A percentile compares a stretch with the other conserved stretches of the same genome.
phyloP scores from a whole-genome alignment of 108 stramenopile genomes.

The Licmophora abbreviata region DNA sequence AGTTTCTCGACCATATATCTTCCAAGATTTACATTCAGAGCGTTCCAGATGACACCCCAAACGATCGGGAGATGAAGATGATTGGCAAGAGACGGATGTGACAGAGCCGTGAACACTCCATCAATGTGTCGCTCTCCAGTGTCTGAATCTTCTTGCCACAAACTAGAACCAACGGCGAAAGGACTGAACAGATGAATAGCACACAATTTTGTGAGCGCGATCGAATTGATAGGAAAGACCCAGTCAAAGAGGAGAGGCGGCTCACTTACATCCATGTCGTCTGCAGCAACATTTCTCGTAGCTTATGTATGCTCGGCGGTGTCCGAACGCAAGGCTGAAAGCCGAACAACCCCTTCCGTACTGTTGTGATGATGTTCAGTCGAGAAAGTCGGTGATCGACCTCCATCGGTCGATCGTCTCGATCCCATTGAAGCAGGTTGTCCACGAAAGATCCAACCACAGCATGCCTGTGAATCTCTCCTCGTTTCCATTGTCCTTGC shows the following conservation, averaged over 20 bases:
- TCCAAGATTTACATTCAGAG: slow-evolving; percentile 22
- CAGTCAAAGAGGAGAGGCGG: too few species aligned
- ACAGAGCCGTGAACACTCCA: slow-evolving; percentile 11
- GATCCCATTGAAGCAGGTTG: slow-evolving; percentile 12
- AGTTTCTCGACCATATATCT: too few species aligned
- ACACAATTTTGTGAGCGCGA: not conserved
- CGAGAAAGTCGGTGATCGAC: not conserved
- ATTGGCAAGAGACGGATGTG: slow-evolving; percentile 15
- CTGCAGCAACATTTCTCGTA: slow-evolving; percentile 21
- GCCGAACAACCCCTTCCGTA: not conserved
- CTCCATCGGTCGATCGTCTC: not conserved
- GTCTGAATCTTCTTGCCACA: slow-evolving; percentile 5
- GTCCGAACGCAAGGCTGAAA: slow-evolving; percentile 4
- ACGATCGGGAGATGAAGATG: slow-evolving; percentile 1
- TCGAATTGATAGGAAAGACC: not conserved
- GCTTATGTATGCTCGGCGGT: slow-evolving; percentile 1
- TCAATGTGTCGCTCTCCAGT: slow-evolving; percentile 17
- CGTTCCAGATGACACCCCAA: slow-evolving; percentile 8
- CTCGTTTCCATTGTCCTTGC: slow-evolving; percentile 37
- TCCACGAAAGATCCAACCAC: slow-evolving; percentile 52
- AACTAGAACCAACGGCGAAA: slow-evolving; percentile 5
- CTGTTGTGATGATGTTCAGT: slow-evolving; percentile 3
- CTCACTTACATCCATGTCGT: slow-evolving; percentile 33
- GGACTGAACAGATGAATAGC: not conserved
- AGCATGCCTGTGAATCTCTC: slow-evolving; percentile 38